Percentiles rank a stretch among this genome's conserved stretches.
Conservation (phyloP, 805 yeast species). For the Suhomyces sp. region DNA sequence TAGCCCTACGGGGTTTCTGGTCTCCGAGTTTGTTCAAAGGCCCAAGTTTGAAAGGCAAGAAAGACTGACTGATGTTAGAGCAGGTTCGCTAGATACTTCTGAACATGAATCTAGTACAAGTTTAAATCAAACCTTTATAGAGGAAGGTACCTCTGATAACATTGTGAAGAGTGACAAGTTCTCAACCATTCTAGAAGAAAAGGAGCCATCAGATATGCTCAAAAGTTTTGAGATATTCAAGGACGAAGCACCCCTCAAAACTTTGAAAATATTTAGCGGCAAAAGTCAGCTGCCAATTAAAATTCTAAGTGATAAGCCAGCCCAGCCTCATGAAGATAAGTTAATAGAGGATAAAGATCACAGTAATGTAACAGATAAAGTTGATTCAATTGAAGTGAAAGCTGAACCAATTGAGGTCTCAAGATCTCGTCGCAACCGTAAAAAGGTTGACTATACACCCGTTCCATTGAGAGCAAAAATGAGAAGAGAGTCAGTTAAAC, state of each 20-base stretch:
- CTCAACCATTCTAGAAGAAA: conserved; percentile 5
- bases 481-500: conserved; percentile 61
- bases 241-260: not conserved
- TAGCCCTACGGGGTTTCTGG: no score
- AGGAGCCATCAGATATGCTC: no score
- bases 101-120: no score
- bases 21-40: no score
- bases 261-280: no score
- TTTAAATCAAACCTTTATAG: conserved; percentile 1
- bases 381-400: not conserved
- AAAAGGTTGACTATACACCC: conserved; percentile 61
- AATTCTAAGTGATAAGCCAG: not conserved
- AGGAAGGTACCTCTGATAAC: not conserved
- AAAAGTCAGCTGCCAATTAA: not conserved
- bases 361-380: not conserved
- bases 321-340: no score
- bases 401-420: conserved; percentile 1
- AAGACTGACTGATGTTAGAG: not conserved
- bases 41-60: no score
- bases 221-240: not conserved
- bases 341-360: no score
- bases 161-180: conserved; percentile 1
- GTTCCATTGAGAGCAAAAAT: conserved; percentile 68
- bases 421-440: conserved; percentile 52
- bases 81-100: no score